Evolutionary conservation across 257 asterid species (phyloP), one percentile per base, ranked within the genome.

Genomic region (Solanum sejunctum): DNA sequence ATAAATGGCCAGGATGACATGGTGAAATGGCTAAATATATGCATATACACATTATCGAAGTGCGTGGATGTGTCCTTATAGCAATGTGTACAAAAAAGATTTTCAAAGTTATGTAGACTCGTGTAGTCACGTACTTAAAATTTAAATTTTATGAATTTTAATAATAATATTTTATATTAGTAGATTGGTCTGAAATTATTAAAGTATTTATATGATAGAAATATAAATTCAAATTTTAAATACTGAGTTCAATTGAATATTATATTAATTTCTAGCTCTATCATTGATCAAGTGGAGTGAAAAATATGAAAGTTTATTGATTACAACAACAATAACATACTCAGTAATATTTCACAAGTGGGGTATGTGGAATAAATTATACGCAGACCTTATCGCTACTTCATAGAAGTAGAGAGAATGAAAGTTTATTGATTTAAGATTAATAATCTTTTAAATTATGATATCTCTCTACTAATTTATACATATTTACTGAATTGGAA

Each of bases 121-220:
- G 0, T n/a, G 0, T 11, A 61, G 17, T 3, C 10, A 10, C 1
- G 5, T 0, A 12, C 2, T 13, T 11, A 6, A 0, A 64, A 64
- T 51, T 51, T 51, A 1, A 51, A 12, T 15, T 51, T 51, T 12
- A 11, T 49, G 1, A 52, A 52, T 15, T 63, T 64, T 23, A 5
- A 32, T 23, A 60, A 3, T 60, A 10, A 58, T 10, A 58, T n/a
- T 20, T 0, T 12, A 60, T 10, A 28, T 10, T n/a, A 60, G 2
- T 60, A 60, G 28, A 15, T 0, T 2, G 0, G 23, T 60, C 12
- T 0, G 4, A 1, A 60, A 60, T 60, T 60, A 60, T 60, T n/a
- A 10, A n/a, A n/a, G 23, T 18, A 10, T 60, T 0, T 10, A 10
- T 60, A 60, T 0, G 13, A 0, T 12, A 64, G 0, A 3, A 26